These are phyloP conservation scores for Carex cristatella DNA, from an alignment of 176 grass and related monocot genomes.

Conservation along the genomic window DNA sequence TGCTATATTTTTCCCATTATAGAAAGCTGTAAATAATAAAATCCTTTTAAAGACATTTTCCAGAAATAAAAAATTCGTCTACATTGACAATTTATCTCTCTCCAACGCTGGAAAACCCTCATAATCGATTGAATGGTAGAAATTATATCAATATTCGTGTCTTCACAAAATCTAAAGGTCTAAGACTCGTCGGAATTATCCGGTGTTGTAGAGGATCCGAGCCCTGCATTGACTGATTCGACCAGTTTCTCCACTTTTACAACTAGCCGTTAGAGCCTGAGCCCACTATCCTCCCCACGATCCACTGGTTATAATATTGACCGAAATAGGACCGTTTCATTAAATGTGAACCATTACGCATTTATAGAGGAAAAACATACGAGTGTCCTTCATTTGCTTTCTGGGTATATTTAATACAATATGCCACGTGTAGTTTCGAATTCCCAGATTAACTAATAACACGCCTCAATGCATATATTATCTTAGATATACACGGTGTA, in stretches of 20 bases:
- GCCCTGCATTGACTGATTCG: neutral
- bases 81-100: no score
- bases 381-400: neutral
- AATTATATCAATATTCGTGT: neutral
- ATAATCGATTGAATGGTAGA: neutral
- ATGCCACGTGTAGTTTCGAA: neutral
- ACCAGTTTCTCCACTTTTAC: neutral
- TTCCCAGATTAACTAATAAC: no score
- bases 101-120: neutral
- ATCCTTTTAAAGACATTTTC: neutral
- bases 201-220: neutral
- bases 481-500: neutral
- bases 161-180: neutral
- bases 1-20: neutral
- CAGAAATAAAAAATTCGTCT: no score
- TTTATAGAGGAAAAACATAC: no score
- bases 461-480: neutral
- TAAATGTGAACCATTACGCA: neutral
- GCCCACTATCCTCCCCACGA: neutral
- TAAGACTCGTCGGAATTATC: neutral
- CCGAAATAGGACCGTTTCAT: neutral
- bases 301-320: neutral
- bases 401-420: neutral
- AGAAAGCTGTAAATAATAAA: neutral
- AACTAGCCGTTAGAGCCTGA: slow-evolving; percentile 23